Conservation (phyloP, 2,329 filamentous ascomycete genomes). For the Leptographium galeiforme region DNA sequence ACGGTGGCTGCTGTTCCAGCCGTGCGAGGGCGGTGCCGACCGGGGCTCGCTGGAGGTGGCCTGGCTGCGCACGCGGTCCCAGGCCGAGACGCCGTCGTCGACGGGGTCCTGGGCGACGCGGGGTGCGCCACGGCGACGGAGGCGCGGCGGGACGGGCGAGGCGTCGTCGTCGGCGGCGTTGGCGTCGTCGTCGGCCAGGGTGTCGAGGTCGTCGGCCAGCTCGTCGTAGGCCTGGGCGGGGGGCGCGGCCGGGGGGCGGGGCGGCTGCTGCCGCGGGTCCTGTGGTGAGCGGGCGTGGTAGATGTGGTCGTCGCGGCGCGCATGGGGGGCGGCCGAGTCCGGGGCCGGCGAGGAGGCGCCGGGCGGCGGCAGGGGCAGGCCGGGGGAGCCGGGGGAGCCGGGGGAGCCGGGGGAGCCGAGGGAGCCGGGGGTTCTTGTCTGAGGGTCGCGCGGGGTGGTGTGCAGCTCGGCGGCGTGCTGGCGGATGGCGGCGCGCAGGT, state of each 20-base stretch:
- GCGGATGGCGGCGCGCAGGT: slow-evolving; percentile 5
- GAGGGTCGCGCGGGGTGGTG: not conserved
- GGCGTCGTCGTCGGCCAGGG: not conserved
- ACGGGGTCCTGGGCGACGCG: not conserved
- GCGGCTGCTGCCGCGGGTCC: not conserved
- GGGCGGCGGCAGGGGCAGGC: not conserved
- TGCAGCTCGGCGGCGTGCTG: not conserved
- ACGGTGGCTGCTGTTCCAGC: not conserved
- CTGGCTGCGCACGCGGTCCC: slow-evolving; percentile 11
- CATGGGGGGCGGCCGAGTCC: not conserved
- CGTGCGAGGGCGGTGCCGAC: not conserved
- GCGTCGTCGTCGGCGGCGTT: slow-evolving; percentile 8
- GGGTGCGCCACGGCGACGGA: slow-evolving; percentile 4
- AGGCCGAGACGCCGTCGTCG: slow-evolving; percentile 6
- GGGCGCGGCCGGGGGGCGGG: not conserved
- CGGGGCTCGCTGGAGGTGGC: not conserved
- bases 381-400: not conserved
- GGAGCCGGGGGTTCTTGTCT: not conserved
- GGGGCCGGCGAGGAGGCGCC: not conserved
- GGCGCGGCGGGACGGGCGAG: slow-evolving; percentile 9
- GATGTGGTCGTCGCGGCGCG: not conserved
- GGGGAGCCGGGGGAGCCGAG: not conserved
- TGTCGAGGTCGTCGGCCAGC: not conserved
- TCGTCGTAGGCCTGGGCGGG: not conserved
- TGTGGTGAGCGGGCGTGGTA: not conserved